Conservation (phyloP, 805 yeast species). For the Metschnikowia orientalis region DNA sequence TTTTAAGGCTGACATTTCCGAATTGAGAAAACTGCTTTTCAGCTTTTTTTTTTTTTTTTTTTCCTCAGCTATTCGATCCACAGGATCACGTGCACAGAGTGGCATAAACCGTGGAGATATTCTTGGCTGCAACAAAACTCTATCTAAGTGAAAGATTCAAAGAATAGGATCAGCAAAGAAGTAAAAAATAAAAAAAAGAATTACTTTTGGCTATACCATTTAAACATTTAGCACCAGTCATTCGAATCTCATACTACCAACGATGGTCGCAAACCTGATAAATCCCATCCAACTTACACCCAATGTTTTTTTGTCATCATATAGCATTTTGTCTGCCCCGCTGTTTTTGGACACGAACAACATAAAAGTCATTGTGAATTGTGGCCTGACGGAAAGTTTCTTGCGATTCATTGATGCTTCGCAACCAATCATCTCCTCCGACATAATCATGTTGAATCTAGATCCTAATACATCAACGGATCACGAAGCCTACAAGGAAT, state of each 20-base stretch:
- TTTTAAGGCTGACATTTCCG: no score
- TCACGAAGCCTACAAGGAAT: constrained; percentile 24
- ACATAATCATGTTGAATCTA: constrained; percentile 33
- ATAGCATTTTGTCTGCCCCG: constrained; percentile 7
- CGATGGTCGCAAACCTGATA: constrained; percentile 5
- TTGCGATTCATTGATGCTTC: constrained; percentile 22
- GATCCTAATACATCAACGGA: constrained; percentile 27
- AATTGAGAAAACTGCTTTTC: no score
- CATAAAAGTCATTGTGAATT: constrained; percentile 37
- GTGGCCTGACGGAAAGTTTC: constrained; percentile 31
- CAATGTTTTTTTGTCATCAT: constrained; percentile 14
- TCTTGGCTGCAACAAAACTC: no score
- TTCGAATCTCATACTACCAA: neutral
- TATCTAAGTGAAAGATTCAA: no score
- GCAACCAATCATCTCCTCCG: constrained; percentile 28
- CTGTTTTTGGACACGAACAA: constrained; percentile 20
- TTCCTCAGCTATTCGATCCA: no score
- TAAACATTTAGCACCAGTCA: neutral
- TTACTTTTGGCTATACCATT: neutral
- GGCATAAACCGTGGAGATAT: no score
- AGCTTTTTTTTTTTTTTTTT: no score
- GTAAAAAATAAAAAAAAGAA: no score
- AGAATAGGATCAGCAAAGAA: no score
- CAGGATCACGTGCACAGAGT: no score
- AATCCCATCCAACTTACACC: constrained; percentile 14